Base-by-base conservation (phyloP, 345 rosid species). In the Brassica cretica region DNA sequence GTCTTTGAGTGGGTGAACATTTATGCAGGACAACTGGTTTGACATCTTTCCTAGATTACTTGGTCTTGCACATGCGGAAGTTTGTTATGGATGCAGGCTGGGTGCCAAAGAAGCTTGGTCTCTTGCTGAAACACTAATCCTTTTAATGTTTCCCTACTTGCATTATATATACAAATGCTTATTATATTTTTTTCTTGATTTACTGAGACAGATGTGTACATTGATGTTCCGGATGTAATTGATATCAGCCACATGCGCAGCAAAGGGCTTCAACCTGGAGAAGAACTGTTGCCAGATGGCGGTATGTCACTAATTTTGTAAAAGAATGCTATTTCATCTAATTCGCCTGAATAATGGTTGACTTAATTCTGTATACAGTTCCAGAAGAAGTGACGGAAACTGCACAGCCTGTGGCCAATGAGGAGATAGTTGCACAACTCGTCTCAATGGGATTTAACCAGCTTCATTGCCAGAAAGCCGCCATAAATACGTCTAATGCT, bases 61-160 rank as follows among this genome's bases (percentile, higher is more conserved):
- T 93, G 87, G 97, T 93, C 63, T 85, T 93, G 90, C 99, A 95
- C 89, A 95, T 95, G 97, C 84, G 93, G 65, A 95, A 90, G 80
- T 95, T 95, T 81, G 96, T 95, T 37, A 87, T 95, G 96, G 98
- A 90, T 76, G 96, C 76, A 18, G 99, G 99, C 77, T 95, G 98
- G 99, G 99, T 95, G 79, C 99, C 99, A 16, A 95, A 93, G 81
- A 95, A 93, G 83, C 99, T 95, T 64, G 98, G 99, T 95, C 85
- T 68, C 61, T 41, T 82, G 72, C 76, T 32, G 35, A 68, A 70
- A 56, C 14, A 53, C 16, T 11, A 32, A 5, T 64, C 51, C 41
- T 74, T 70, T 30, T 58, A 16, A 32, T 58, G 35, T 70, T 77
- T 59, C 10, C 61, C 30, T 68, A 51, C 29, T 78, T 76, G 73